Base-by-base conservation (phyloP, 176 grass and related monocot species). In the Ensete ventricosum region DNA sequence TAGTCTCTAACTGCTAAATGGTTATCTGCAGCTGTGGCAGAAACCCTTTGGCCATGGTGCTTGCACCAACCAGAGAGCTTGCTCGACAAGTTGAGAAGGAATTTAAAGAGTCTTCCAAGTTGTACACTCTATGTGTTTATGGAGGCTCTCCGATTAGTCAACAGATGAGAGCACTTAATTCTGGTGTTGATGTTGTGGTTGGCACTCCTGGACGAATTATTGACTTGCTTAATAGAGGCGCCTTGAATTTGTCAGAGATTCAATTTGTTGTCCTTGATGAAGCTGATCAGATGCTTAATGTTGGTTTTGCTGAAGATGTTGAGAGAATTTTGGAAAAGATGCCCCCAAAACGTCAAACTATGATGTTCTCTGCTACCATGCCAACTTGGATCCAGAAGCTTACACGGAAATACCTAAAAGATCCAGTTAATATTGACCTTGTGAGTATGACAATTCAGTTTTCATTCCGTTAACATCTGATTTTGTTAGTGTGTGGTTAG, bases 351-450 rank as follows among this genome's bases (percentile, higher is more conserved):
- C 86, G 85, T 69, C 96, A 99, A 73, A 88, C 76, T 54, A 81
- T 99, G 86, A 99, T 99, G 96, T 99, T 99, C 78, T 95, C 90
- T 69, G 96, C 96, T 14, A 99, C 96, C 64, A 99, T 99, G 96
- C 96, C 96, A 14, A 67, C 75, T 29, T 99, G 96, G 96, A 99
- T 99, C 77, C 82, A 83, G 26, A 89, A 88, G 55, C 81, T 99
- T 67, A 89, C 86, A n/a, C 86, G 85, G 21, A 94, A 84, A 72
- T 88, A 84, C 66, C 82, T 99, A 9, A 86, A 91, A 34, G 80
- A 65, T 84, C 96, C 96, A 13, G 84, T 88, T 54, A 78, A 54
- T 64, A 82, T 99, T 52, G 96, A 99, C 82, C 88, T 99, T 73
- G 96, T 99, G 76, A 99, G 96, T 87, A 21, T 51, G 16, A 11